Percentiles rank a stretch among this genome's conserved stretches.
Evolutionary conservation across 2,329 filamentous ascomycete genomes (phyloP).

Genomic region (Triangularia verruculosa): DNA sequence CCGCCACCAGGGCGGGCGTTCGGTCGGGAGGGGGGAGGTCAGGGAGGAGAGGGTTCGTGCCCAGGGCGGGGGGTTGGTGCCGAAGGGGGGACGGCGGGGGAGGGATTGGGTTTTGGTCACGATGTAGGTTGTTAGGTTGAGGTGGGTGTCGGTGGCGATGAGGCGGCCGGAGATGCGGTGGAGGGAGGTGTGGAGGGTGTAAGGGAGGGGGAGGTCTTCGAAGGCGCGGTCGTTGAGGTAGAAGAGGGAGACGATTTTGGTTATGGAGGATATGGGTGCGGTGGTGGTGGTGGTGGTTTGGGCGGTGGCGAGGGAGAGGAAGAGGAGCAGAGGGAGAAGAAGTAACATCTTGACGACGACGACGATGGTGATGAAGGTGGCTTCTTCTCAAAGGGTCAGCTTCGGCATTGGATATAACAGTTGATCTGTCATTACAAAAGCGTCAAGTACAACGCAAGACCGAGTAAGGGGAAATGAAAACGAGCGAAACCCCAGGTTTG

Average conservation of each 20-base stretch:
- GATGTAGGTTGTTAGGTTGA: conserved; percentile 26
- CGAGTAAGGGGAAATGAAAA: not conserved
- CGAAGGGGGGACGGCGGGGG: conserved; percentile 13
- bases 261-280: conserved; percentile 9
- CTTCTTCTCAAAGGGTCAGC: not conserved
- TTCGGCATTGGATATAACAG: not conserved
- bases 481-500: not conserved
- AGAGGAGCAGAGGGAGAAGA: not conserved
- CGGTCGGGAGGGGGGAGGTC: not conserved
- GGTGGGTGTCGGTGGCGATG: conserved; percentile 20
- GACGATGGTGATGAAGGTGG: not conserved
- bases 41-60: not conserved
- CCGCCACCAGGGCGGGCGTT: not conserved
- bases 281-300: not conserved
- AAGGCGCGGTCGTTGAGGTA: conserved; percentile 29
- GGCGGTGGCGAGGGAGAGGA: not conserved
- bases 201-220: conserved; percentile 25
- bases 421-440: not conserved
- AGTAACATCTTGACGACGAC: not conserved
- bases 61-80: not conserved
- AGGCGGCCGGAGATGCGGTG: conserved; percentile 28
- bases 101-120: conserved; percentile 28
- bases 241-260: conserved; percentile 27
- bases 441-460: not conserved
- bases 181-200: conserved; percentile 28